Conservation (phyloP, 768 basidiomycete species). For the Gyrodon lividus region DNA sequence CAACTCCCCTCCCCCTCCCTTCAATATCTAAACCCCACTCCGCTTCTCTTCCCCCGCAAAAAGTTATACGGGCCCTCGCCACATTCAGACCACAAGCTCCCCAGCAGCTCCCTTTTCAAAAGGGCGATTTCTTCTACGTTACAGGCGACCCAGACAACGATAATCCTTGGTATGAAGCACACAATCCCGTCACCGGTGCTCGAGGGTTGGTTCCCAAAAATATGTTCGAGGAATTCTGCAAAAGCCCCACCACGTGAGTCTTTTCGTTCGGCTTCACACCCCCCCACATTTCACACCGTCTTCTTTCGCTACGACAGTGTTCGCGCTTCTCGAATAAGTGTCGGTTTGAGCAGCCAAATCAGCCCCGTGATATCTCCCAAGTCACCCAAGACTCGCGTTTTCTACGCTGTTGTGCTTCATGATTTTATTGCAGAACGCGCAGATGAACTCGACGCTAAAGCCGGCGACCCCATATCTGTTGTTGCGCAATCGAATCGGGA, state of each 20-base stretch:
- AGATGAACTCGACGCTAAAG: slow-evolving; percentile 94
- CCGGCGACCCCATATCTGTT: slow-evolving; percentile 92
- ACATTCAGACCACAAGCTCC: slow-evolving; percentile 68
- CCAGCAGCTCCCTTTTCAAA: slow-evolving; percentile 84
- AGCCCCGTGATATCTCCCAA: slow-evolving; percentile 35
- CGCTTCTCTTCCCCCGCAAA: slow-evolving; percentile 82
- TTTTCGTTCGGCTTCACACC: slow-evolving; percentile 3
- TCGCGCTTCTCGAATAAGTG: slow-evolving; percentile 40
- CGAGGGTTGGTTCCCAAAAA: slow-evolving; percentile 86
- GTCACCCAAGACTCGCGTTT: slow-evolving; percentile 54
- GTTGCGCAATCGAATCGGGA: slow-evolving; percentile 99
- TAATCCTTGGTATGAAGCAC: slow-evolving; percentile 84
- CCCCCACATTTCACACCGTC: slow-evolving; percentile 1
- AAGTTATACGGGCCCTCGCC: slow-evolving; percentile 86
- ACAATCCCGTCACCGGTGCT: slow-evolving; percentile 89
- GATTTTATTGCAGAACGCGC: slow-evolving; percentile 94
- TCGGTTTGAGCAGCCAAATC: slow-evolving; percentile 18
- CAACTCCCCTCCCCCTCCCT: slow-evolving; percentile 66
- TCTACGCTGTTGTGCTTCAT: slow-evolving; percentile 94
- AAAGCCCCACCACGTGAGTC: slow-evolving; percentile 63
- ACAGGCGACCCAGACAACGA: slow-evolving; percentile 63
- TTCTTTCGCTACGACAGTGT: slow-evolving; percentile 25
- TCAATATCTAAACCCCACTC: slow-evolving; percentile 67
- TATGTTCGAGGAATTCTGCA: slow-evolving; percentile 90
- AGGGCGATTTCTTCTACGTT: slow-evolving; percentile 98